Evolutionary conservation across 164 flowering plant genomes (phyloP), one percentile per base, ranked within the genome.

Genomic region (Nelumbo lutea): DNA sequence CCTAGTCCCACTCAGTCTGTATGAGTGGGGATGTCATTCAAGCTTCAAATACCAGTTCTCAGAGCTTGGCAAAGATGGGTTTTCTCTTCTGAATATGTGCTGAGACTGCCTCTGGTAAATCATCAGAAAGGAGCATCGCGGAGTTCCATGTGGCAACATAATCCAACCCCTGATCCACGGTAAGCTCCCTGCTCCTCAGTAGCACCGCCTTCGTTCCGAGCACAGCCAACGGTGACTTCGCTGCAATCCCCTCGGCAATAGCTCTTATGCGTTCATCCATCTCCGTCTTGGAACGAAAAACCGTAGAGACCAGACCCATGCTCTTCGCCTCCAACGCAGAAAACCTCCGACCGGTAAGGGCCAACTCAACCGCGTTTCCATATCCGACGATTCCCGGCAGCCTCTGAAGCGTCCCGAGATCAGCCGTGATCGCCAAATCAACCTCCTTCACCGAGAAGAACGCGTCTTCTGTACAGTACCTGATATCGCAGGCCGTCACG

Each of bases 141-240:
- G 97, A 85, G 76, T 91, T 94, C 97, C 93, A 94, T 3, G 97
- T 88, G 0, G 98, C 96, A 39, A 87, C 90, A 70, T 91, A 94
- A 71, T 94, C 97, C 81, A 94, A 75, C 1, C 91, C 97, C 68
- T 90, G 91, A 10, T 91, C 93, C 58, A 87, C 52, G 14, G 60
- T 84, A 70, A 87, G 10, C 15, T 91, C 96, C 70, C 91, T 76
- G 62, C 85, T 77, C 67, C 76, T 79, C 3, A 85, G 74, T 68
- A 91, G 46, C 59, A 89, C 90, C 27, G 85, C 87, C 67, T 91
- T 94, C 8, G 97, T 91, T 43, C 97, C 98, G 1, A 72, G 78
- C 0, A 91, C 86, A 2, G 96, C 97, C 3, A 94, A 85, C 0
- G 93, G 97, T 15, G 98, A 87, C 81, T 86, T 91, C 9, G 80